Percentiles rank a stretch among this genome's conserved stretches.
Evolutionary conservation across 2,329 filamentous ascomycete species (phyloP).

Genomic region (Alternaria ventricosa): DNA sequence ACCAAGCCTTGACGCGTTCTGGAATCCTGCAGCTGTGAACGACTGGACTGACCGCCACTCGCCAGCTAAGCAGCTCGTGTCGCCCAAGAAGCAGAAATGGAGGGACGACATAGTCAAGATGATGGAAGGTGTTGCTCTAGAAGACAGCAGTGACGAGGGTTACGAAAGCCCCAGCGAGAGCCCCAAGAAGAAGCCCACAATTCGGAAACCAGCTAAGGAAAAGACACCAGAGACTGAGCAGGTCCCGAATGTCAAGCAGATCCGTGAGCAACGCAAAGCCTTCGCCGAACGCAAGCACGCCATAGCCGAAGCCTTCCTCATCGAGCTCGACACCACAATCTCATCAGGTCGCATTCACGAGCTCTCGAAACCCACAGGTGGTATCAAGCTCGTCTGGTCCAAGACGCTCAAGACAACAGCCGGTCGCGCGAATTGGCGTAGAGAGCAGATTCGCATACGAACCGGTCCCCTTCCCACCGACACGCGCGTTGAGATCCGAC

Average conservation of each 20-base stretch:
- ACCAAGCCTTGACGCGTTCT: slow-evolving; percentile 49
- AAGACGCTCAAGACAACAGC: slow-evolving; percentile 82
- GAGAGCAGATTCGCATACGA: slow-evolving; percentile 51
- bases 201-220: slow-evolving; percentile 21
- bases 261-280: slow-evolving; percentile 53
- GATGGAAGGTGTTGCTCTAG: slow-evolving; percentile 32
- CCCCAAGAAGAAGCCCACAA: slow-evolving; percentile 21
- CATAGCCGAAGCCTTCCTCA: slow-evolving; percentile 69
- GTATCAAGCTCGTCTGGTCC: slow-evolving; percentile 74
- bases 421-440: slow-evolving; percentile 63
- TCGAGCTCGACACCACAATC: slow-evolving; percentile 71
- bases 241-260: slow-evolving; percentile 25
- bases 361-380: slow-evolving; percentile 69
- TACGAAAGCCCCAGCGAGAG: slow-evolving; percentile 29
- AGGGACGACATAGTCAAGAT: slow-evolving; percentile 36
- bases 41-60: slow-evolving; percentile 47
- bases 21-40: slow-evolving; percentile 46
- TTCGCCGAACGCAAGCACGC: slow-evolving; percentile 69
- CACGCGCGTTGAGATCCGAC: slow-evolving; percentile 48
- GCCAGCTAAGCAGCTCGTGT: slow-evolving; percentile 43
- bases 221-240: not conserved
- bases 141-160: slow-evolving; percentile 33
- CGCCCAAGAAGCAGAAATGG: slow-evolving; percentile 45
- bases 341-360: slow-evolving; percentile 65
- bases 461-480: slow-evolving; percentile 32